phyloP scores from a whole-genome alignment of 495 filamentous ascomycete genomes.

The Penicillium malachiteum region DNA sequence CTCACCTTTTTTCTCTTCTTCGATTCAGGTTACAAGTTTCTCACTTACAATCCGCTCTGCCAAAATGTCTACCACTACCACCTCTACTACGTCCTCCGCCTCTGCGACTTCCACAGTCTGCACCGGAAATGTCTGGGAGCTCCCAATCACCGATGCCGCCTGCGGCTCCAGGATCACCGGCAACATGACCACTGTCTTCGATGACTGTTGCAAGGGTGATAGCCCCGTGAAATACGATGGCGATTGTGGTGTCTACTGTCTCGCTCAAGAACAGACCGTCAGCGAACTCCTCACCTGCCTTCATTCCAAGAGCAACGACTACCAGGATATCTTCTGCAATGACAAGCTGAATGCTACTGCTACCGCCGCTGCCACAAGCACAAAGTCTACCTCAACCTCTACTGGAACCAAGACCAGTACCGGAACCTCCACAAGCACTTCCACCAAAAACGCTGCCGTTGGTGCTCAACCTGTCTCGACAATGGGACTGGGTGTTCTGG shows the following conservation, averaged over 20 bases:
- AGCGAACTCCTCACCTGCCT: slow-evolving; percentile 36
- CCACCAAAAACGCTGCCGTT: slow-evolving; percentile 17
- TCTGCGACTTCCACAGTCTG: slow-evolving; percentile 26
- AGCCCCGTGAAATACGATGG: slow-evolving; percentile 41
- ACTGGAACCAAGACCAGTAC: slow-evolving; percentile 13
- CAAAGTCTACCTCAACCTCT: slow-evolving; percentile 23
- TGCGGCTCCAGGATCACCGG: slow-evolving; percentile 39
- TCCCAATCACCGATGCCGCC: slow-evolving; percentile 44
- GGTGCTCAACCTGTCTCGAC: slow-evolving; percentile 27
- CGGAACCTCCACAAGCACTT: slow-evolving; percentile 8
- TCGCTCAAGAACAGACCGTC: slow-evolving; percentile 44
- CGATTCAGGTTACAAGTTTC: not conserved
- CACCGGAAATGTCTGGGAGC: slow-evolving; percentile 31
- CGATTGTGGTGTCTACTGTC: slow-evolving; percentile 52
- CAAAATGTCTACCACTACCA: slow-evolving; percentile 23
- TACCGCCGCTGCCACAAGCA: slow-evolving; percentile 28
- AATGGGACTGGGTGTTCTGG: slow-evolving; percentile 35
- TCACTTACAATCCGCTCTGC: not conserved
- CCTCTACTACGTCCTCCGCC: slow-evolving; percentile 24
- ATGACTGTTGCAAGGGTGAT: slow-evolving; percentile 45
- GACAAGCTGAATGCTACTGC: slow-evolving; percentile 36
- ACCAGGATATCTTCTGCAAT: slow-evolving; percentile 41
- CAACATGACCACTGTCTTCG: slow-evolving; percentile 41
- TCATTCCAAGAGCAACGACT: slow-evolving; percentile 27
- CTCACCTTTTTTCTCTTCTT: not conserved